phyloP scores from a whole-genome alignment of 257 asterid genomes.

The Voacanga thouarsii region DNA sequence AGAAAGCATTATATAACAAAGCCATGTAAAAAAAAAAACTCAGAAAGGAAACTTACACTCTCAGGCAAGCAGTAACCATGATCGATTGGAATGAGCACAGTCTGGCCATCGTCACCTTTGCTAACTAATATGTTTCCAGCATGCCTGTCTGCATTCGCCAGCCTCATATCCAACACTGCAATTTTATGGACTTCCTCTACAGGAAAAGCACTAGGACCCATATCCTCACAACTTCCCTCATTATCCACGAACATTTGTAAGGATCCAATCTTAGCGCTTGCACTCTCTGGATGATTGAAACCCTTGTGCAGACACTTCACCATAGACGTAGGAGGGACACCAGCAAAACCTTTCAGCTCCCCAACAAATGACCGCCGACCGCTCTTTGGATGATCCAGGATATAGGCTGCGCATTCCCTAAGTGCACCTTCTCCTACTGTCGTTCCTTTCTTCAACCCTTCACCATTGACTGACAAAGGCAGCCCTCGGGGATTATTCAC shows the following conservation, averaged over 20 bases:
- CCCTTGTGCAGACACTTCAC: conserved; percentile 71
- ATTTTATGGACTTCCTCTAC: conserved; percentile 84
- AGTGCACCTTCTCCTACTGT: conserved; percentile 89
- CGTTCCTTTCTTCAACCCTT: conserved; percentile 91
- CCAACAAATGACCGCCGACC: conserved; percentile 60
- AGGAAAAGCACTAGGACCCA: conserved; percentile 81
- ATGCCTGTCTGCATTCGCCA: conserved; percentile 93
- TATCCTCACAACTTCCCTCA: conserved; percentile 85
- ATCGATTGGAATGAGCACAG: conserved; percentile 77
- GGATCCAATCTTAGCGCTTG: conserved; percentile 64
- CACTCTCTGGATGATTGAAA: conserved; percentile 65
- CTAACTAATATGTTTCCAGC: conserved; percentile 76
- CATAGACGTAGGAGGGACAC: conserved; percentile 71
- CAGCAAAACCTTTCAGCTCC: conserved; percentile 64
- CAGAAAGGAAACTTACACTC: conserved; percentile 52
- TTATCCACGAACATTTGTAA: conserved; percentile 77
- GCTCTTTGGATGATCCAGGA: conserved; percentile 83
- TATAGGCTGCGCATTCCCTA: conserved; percentile 83
- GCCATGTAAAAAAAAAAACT: background rate
- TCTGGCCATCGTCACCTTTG: conserved; percentile 64
- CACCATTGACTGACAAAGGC: conserved; percentile 78
- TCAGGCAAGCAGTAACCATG: conserved; percentile 97
- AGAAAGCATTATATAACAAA: background rate
- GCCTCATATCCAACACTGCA: conserved; percentile 78
- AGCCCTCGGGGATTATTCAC: conserved; percentile 82